A percentile compares a stretch with the other conserved stretches of the same genome.
These are phyloP conservation scores for Sarocladium strictum DNA, from an alignment of 2,329 filamentous ascomycete genomes.

Conservation along the genomic window DNA sequence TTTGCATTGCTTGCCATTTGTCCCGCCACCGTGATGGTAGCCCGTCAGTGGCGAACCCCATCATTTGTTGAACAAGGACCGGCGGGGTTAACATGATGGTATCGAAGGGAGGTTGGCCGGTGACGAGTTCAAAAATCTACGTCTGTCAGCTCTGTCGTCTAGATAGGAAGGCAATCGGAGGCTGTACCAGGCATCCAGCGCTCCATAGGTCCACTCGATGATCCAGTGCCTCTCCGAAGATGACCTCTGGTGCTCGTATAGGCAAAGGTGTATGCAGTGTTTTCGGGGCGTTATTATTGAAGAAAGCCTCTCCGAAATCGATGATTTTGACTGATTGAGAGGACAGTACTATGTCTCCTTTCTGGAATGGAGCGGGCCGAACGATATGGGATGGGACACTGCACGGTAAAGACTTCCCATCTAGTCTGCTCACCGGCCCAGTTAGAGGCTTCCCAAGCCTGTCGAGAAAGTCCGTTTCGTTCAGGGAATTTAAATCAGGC, in stretches of 20 bases:
- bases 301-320: slow-evolving; percentile 18
- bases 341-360: background rate
- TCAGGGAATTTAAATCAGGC: background rate
- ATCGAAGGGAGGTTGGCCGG: slow-evolving; percentile 19
- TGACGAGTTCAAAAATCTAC: slow-evolving; percentile 19
- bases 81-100: slow-evolving; percentile 12
- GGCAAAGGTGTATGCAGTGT: slow-evolving; percentile 15
- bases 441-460: slow-evolving; percentile 12
- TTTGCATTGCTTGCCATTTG: slow-evolving; percentile 12
- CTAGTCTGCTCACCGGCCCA: slow-evolving; percentile 11
- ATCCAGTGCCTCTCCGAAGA: slow-evolving; percentile 16
- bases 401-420: background rate
- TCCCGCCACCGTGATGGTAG: slow-evolving; percentile 15
- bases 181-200: slow-evolving; percentile 15
- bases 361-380: slow-evolving; percentile 9
- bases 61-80: slow-evolving; percentile 16
- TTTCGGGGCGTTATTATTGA: background rate
- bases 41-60: slow-evolving; percentile 11
- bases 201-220: slow-evolving; percentile 18
- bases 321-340: slow-evolving; percentile 15
- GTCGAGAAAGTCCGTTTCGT: slow-evolving; percentile 11
- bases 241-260: slow-evolving; percentile 16
- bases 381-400: slow-evolving; percentile 13
- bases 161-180: background rate
- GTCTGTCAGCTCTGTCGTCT: background rate